Evolutionary conservation across 1,284 basidiomycete genomes (phyloP), one percentile per base, ranked within the genome.

Genomic region (Salmacisia buchloeana): DNA sequence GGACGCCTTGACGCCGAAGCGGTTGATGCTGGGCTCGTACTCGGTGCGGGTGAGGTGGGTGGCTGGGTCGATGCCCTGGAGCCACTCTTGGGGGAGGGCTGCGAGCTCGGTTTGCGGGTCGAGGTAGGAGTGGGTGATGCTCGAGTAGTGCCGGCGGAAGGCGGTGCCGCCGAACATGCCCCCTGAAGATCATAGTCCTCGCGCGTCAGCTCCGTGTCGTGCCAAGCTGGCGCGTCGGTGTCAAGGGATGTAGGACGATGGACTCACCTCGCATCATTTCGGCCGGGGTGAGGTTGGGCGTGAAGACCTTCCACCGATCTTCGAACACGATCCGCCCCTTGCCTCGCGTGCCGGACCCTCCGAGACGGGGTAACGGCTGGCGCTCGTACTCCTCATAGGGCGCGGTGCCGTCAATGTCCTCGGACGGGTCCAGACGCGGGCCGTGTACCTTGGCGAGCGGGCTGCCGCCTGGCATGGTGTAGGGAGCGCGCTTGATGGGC

Each of bases 131-230:
- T 61, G 62, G 1, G 69, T 63, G 2, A 76, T 71, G 25, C 54
- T 38, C 3, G 72, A 74, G 35, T 68, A 56, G 49, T 72, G 70
- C 12, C 34, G 81, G 79, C 75, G 72, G 65, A 82, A 83, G 60
- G 81, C 81, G 0, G 73, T 80, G 1, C 83, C 82, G 1, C 81
- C 82, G 61, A 83, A 83, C 6, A 81, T 81, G 2, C 83, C 83
- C 0, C 79, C 80, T 10, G 68, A 7, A n/a, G n/a, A n/a, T n/a
- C n/a, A n/a, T n/a, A n/a, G n/a, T n/a, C n/a, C n/a, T 6, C 6
- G 45, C 5, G 5, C 23, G 15, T 43, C 39, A 43, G 39, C 39
- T 21, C 15, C 3, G 23, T 18, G 39, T 43, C 15, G 18, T 43
- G 39, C 18, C 39, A 4, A n/a, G 5, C 5, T n/a, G 5, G 23